Conservation (phyloP, 306 rosid genomes). For the Hippophae tibetana region DNA sequence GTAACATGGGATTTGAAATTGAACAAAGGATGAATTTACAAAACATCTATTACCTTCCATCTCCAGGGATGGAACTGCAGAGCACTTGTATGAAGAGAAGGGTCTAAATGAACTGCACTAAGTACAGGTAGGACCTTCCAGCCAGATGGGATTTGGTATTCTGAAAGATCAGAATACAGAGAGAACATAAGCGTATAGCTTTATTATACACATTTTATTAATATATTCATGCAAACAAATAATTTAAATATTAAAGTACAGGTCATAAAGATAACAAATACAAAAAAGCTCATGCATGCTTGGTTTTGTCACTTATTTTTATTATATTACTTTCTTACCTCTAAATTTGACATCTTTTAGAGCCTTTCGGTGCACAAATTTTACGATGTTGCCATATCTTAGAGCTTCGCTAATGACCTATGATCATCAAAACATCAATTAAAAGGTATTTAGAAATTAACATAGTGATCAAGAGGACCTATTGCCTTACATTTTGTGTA, state of each 20-base stretch:
- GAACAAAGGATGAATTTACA: too few relatives aligned
- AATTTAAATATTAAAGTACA: background rate
- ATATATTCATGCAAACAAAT: background rate
- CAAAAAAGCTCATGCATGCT: constrained; percentile 17
- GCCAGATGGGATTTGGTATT: constrained; percentile 23
- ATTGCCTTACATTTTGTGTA: constrained; percentile 23
- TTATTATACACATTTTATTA: background rate
- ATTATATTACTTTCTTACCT: constrained; percentile 16
- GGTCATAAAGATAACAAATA: background rate
- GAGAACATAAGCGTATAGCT: background rate
- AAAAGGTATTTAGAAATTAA: background rate
- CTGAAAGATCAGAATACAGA: constrained; percentile 11
- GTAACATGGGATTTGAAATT: too few relatives aligned
- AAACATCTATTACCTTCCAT: constrained; percentile 21
- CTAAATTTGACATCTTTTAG: constrained; percentile 28
- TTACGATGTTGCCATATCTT: constrained; percentile 28
- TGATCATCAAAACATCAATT: background rate
- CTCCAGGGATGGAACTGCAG: constrained; percentile 30
- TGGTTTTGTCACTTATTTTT: background rate
- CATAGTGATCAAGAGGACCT: too few relatives aligned
- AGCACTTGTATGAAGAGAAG: constrained; percentile 27
- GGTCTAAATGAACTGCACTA: constrained; percentile 31
- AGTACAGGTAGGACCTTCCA: constrained; percentile 33
- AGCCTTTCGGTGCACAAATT: constrained; percentile 39
- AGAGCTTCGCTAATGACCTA: constrained; percentile 28